A percentile compares a stretch with the other conserved stretches of the same genome.
These are phyloP conservation scores for Monosporascus cannonballus DNA, from an alignment of 2,329 filamentous ascomycete species.

Conservation along the genomic window DNA sequence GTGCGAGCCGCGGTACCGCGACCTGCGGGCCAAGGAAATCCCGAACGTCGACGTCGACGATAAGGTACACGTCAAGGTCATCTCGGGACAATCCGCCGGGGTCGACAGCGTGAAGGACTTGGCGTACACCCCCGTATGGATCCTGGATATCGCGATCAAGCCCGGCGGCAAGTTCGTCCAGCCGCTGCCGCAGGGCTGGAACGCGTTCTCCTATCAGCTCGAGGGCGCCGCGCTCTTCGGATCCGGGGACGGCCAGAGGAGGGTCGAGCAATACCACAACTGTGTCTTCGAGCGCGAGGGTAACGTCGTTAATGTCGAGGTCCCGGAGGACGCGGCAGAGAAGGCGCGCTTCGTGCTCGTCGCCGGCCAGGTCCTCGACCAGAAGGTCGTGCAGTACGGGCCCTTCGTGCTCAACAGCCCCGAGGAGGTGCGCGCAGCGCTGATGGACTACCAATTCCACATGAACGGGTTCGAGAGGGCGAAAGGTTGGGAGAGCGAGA, in stretches of 20 bases:
- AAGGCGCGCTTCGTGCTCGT: conserved; percentile 53
- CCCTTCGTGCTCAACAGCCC: conserved; percentile 61
- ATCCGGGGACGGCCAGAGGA: conserved; percentile 41
- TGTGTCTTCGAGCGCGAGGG: conserved; percentile 80
- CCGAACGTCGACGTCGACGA: conserved; percentile 66
- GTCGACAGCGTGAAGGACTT: conserved; percentile 84
- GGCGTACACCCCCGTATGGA: conserved; percentile 96
- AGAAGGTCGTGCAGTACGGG: conserved; percentile 65
- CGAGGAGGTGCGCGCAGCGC: conserved; percentile 59
- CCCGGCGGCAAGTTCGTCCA: conserved; percentile 76
- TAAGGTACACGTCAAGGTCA: conserved; percentile 79
- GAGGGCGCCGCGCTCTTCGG: conserved; percentile 63
- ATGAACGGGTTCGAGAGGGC: conserved; percentile 66
- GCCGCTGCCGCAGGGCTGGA: conserved; percentile 73
- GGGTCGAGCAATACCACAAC: conserved; percentile 71
- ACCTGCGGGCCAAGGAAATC: conserved; percentile 74
- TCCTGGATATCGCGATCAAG: conserved; percentile 74
- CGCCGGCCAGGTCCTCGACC: conserved; percentile 63
- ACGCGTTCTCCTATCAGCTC: conserved; percentile 84
- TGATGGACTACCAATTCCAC: conserved; percentile 59
- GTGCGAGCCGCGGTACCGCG: conserved; percentile 89
- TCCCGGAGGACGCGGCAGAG: conserved; percentile 56
- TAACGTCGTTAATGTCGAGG: conserved; percentile 66
- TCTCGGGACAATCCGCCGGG: conserved; percentile 77
- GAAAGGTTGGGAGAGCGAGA: conserved; percentile 62